Evolutionary conservation across 2,329 filamentous ascomycete species (phyloP), one percentile per base, ranked within the genome.

Genomic region (Emydomyces testavorans): DNA sequence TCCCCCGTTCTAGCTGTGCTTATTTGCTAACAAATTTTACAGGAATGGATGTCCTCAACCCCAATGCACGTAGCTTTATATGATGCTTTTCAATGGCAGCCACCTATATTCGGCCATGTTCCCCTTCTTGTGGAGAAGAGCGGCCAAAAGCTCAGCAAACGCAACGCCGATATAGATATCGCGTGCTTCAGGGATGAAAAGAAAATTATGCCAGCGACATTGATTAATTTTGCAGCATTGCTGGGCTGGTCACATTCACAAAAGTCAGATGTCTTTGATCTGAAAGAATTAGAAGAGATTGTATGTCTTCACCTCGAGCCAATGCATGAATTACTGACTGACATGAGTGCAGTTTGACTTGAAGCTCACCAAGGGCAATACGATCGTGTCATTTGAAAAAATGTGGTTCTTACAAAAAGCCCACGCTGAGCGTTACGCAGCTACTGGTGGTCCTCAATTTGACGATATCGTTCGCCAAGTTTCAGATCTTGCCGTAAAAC

Each of bases 1-100:
- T 31, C 4, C 28, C 24, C 36, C 39, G 23, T 34, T n/a, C 21
- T 20, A 32, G 38, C 21, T 28, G 23, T 21, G 15, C 13, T 29
- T 16, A 46, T 16, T n/a, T 35, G 16, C 36, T 50, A 2, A 21
- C 42, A 28, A 43, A 48, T 49, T 16, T 4, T 24, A 20, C 46
- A 85, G 74, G 92, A 98, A 76, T 98, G 92, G 92, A 83, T 98
- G 68, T 79, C 90, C 28, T 94, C 89, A 0, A 96, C 92, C 0
- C 88, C 89, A 0, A 85, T 83, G 61, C 81, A 85, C 61, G 69
- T 83, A 49, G 75, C 75, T 29, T 63, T 92, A n/a, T 92, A 92
- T 61, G 67, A 83, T 41, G 84, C 83, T 2, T 84, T 92, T 60
- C 75, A 78, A 4, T 92, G 85, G 85, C 61, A 74, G 23, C 73